Percentiles rank a stretch among this genome's conserved stretches.
phyloP scores from a whole-genome alignment of 805 yeast species.

The Monosporozyma solicola region DNA sequence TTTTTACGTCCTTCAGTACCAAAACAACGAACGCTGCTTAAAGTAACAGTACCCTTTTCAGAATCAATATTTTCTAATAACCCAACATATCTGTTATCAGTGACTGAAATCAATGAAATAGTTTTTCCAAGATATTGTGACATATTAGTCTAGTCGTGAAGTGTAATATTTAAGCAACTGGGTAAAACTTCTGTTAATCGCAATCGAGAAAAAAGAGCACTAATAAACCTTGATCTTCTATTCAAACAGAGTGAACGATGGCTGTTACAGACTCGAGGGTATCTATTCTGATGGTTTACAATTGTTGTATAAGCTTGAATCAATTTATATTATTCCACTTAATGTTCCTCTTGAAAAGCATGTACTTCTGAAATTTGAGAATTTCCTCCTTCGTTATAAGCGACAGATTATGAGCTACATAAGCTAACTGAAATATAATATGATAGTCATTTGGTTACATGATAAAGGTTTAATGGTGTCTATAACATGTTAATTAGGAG shows the following conservation, averaged over 20 bases:
- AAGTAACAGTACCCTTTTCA: slow-evolving; percentile 80
- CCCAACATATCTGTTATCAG: slow-evolving; percentile 66
- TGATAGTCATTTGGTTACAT: background rate
- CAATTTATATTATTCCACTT: background rate
- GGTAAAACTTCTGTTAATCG: background rate
- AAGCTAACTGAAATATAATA: background rate
- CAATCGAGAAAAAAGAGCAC: background rate
- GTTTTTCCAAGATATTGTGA: slow-evolving; percentile 89
- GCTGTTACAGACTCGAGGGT: background rate
- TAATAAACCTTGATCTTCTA: background rate
- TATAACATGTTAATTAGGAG: too few species aligned
- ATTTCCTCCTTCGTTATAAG: background rate
- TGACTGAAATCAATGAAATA: slow-evolving; percentile 25
- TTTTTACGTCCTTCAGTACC: slow-evolving; percentile 88
- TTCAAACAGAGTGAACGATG: background rate
- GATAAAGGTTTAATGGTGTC: too few species aligned
- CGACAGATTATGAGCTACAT: background rate
- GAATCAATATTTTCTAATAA: slow-evolving; percentile 80
- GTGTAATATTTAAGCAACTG: background rate
- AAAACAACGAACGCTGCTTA: slow-evolving; percentile 66
- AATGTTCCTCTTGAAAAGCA: background rate
- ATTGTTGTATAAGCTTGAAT: background rate
- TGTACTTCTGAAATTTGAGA: background rate
- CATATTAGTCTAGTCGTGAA: slow-evolving; percentile 38
- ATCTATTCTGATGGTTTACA: background rate